Evolutionary conservation across 2,329 filamentous ascomycete species (phyloP), one percentile per base, ranked within the genome.

Genomic region (Tothia fuscella): DNA sequence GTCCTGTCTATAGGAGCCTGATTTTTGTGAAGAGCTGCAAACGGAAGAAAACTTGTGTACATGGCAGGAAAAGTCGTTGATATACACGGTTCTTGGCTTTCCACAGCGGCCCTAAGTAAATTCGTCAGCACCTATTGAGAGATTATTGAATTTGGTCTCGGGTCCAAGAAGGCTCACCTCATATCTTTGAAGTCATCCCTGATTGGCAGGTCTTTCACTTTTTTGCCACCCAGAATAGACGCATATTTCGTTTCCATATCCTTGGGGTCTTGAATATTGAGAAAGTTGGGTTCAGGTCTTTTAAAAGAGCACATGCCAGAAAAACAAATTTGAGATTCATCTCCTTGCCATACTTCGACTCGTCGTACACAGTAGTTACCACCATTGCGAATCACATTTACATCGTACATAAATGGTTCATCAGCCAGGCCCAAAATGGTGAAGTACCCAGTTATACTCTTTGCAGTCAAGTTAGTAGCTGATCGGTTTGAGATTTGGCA

Each of bases 371-470:
- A 28, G 24, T 43, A 43, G 4, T 35, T 35, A 5, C 31, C 16
- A 9, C 41, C 41, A 6, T 20, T 38, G 3, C 41, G 32, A 20
- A 43, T 31, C 9, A 35, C 29, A 12, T 14, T 13, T 9, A 43
- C 17, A 9, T 10, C 19, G 22, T 43, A 43, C 4, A 34, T 26
- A 17, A 43, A 43, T 1, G 32, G 41, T 19, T 43, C 41, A 19
- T 43, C 41, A 2, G 41, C 41, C 31, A 43, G 21, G 3, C 32
- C 41, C 31, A 38, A 25, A 13, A 37, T 7, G n/a, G 34, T 36
- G 25, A 43, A 43, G n/a, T 43, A 43, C 3, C 41, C 41, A 7
- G 41, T 37, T 24, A 43, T 33, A 20, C 29, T 34, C 41, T 43
- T n/a, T n/a, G n/a, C n/a, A n/a, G 14, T 10, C 13, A 10, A 29